These are phyloP conservation scores for Kodamaea laetipori DNA, from an alignment of 805 yeast species.

Conservation along the genomic window DNA sequence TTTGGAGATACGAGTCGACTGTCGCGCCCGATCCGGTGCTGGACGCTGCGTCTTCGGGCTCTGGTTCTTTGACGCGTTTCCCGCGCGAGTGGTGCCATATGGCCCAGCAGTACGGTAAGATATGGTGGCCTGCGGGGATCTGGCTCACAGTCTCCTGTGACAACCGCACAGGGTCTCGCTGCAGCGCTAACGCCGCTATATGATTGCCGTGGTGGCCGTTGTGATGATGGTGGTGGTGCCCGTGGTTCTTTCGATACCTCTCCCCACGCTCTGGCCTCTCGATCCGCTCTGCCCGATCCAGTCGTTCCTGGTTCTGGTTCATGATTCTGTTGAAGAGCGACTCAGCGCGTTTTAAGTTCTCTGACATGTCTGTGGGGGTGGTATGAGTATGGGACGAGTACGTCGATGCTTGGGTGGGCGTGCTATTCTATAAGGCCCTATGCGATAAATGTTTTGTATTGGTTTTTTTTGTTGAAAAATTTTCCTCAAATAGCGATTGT, in stretches of 20 bases:
- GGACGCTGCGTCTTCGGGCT: conserved; percentile 16
- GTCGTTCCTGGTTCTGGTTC: conserved; percentile 34
- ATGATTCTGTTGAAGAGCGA: conserved; percentile 48
- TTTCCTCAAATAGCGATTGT: not conserved
- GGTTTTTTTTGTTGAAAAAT: conserved; percentile 4
- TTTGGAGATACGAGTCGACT: conserved; percentile 47
- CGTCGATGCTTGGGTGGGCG: not conserved
- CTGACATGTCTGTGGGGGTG: conserved; percentile 34
- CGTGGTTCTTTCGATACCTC: conserved; percentile 9
- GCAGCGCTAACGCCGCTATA: conserved; percentile 29
- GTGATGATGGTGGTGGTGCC: conserved; percentile 15
- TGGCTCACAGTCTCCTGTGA: conserved; percentile 32
- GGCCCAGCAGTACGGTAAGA: conserved; percentile 51
- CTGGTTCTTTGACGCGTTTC: conserved; percentile 20
- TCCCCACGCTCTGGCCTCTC: conserved; percentile 11
- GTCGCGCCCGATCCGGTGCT: conserved; percentile 18
- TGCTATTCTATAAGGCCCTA: conserved; percentile 3
- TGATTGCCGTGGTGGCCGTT: conserved; percentile 12
- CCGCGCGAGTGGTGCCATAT: conserved; percentile 50
- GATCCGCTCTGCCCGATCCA: conserved; percentile 14
- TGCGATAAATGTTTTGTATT: conserved; percentile 3
- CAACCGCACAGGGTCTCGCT: conserved; percentile 37
- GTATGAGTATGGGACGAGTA: not conserved
- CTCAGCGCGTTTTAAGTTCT: conserved; percentile 49
- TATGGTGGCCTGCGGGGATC: conserved; percentile 37